Conservation (phyloP, 1,139 yeast genomes). For the Zygoascus sp. region DNA sequence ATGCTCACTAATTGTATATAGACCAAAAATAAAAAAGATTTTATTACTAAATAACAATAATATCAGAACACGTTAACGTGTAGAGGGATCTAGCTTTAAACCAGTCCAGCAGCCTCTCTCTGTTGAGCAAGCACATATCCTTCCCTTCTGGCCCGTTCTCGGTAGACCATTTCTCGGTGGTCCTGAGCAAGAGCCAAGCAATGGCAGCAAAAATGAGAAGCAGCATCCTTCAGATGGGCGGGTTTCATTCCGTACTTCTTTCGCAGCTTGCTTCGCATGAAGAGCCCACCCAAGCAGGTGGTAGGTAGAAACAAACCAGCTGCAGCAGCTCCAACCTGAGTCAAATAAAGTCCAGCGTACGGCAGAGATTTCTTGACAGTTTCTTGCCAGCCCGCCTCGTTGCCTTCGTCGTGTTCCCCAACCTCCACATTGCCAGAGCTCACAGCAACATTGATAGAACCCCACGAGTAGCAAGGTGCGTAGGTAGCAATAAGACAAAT, state of each 20-base stretch:
- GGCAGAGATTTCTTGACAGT: conserved; percentile 16
- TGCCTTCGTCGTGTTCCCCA: conserved; percentile 10
- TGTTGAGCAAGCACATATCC: conserved; percentile 13
- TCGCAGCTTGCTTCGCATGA: conserved; percentile 17
- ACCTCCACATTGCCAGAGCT: conserved; percentile 4
- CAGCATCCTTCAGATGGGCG: conserved; percentile 12
- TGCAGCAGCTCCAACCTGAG: conserved; percentile 8
- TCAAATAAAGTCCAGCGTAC: conserved; percentile 10
- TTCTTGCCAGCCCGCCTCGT: conserved; percentile 10
- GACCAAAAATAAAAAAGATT: not conserved
- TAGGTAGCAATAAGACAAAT: conserved; percentile 12
- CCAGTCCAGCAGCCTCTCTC: not conserved
- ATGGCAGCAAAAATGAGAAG: conserved; percentile 18
- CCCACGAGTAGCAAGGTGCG: conserved; percentile 21
- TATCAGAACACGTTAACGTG: not conserved
- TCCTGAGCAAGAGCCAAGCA: conserved; percentile 23
- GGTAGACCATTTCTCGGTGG: conserved; percentile 20
- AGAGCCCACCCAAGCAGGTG: conserved; percentile 13
- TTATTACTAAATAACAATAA: not conserved
- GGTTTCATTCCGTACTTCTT: conserved; percentile 17
- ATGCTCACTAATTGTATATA: no score
- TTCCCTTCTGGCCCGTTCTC: conserved; percentile 13
- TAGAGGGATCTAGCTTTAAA: no score
- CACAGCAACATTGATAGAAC: conserved; percentile 15
- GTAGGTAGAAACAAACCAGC: conserved; percentile 7